A percentile compares a stretch with the other conserved stretches of the same genome.
phyloP scores from a whole-genome alignment of 2,329 filamentous ascomycete genomes.

The Ceratocystis smalleyi region DNA sequence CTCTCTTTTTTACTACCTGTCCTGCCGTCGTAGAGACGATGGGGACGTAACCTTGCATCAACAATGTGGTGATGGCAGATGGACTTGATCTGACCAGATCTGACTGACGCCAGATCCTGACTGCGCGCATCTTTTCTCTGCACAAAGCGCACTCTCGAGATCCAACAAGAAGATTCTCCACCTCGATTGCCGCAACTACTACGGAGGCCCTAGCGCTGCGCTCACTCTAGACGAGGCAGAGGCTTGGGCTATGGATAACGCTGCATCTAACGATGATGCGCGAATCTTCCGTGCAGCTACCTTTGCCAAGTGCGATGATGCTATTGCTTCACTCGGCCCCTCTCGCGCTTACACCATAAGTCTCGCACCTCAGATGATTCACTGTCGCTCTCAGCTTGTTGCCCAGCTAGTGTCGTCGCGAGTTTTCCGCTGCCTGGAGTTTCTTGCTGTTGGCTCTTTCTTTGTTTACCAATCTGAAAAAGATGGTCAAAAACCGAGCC shows the following conservation, averaged over 20 bases:
- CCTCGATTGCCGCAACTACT: constrained; percentile 74
- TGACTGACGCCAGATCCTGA: constrained; percentile 50
- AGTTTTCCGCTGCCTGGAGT: constrained; percentile 79
- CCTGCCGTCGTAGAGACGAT: constrained; percentile 21
- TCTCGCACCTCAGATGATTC: constrained; percentile 73
- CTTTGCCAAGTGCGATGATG: constrained; percentile 25
- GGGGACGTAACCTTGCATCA: constrained; percentile 20
- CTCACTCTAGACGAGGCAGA: constrained; percentile 71
- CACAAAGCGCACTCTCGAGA: constrained; percentile 68
- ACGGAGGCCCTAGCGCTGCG: constrained; percentile 73
- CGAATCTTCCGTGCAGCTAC: constrained; percentile 26
- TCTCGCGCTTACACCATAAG: constrained; percentile 69
- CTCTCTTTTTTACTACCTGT: constrained; percentile 20
- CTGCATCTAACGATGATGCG: constrained; percentile 20
- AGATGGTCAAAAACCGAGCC: constrained; percentile 22
- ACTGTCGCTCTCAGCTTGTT: constrained; percentile 64
- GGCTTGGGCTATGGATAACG: constrained; percentile 39
- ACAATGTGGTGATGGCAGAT: not conserved
- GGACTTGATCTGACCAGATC: constrained; percentile 24
- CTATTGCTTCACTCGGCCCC: constrained; percentile 32
- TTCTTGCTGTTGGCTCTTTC: constrained; percentile 84
- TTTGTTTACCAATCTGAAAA: constrained; percentile 49
- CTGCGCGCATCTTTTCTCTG: constrained; percentile 17
- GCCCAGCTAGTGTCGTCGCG: constrained; percentile 74
- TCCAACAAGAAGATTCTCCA: constrained; percentile 85